A percentile compares a stretch with the other conserved stretches of the same genome.
phyloP scores from a whole-genome alignment of 768 basidiomycete species.

The Mycena latifolia region DNA sequence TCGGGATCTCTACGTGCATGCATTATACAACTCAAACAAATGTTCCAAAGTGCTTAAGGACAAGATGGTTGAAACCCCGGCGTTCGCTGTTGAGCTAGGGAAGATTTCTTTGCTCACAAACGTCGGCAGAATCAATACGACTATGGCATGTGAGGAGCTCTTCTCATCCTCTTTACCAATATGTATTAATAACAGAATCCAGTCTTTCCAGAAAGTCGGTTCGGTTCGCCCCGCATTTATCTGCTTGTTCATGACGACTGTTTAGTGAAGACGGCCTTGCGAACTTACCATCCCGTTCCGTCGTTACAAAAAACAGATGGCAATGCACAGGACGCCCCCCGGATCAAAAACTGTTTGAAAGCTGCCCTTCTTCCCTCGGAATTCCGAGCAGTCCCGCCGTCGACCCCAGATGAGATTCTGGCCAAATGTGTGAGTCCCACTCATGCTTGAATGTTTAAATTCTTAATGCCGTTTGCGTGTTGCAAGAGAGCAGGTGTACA shows the following conservation, averaged over 20 bases:
- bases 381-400: constrained; percentile 71
- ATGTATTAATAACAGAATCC: constrained; percentile 36
- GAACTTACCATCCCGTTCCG: constrained; percentile 94
- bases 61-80: constrained; percentile 87
- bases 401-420: constrained; percentile 81
- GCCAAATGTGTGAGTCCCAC: constrained; percentile 66
- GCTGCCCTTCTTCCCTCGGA: constrained; percentile 82
- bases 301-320: constrained; percentile 89
- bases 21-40: constrained; percentile 82
- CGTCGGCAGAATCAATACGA: constrained; percentile 92
- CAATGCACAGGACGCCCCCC: constrained; percentile 91
- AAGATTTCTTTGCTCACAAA: constrained; percentile 90
- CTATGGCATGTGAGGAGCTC: constrained; percentile 79
- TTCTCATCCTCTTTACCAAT: constrained; percentile 15
- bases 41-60: constrained; percentile 91
- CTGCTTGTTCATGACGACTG: background rate
- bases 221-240: background rate
- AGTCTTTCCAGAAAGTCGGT: constrained; percentile 86
- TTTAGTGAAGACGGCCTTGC: constrained; percentile 84
- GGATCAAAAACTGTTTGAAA: constrained; percentile 92
- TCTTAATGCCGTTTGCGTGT: constrained; percentile 27
- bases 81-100: constrained; percentile 82
- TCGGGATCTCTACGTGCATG: constrained; percentile 85
- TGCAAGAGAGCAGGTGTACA: constrained; percentile 66
- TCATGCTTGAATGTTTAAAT: constrained; percentile 6